Base-by-base conservation (phyloP, 352 stramenopile genomes). In the Phytophthora sansomeana region DNA sequence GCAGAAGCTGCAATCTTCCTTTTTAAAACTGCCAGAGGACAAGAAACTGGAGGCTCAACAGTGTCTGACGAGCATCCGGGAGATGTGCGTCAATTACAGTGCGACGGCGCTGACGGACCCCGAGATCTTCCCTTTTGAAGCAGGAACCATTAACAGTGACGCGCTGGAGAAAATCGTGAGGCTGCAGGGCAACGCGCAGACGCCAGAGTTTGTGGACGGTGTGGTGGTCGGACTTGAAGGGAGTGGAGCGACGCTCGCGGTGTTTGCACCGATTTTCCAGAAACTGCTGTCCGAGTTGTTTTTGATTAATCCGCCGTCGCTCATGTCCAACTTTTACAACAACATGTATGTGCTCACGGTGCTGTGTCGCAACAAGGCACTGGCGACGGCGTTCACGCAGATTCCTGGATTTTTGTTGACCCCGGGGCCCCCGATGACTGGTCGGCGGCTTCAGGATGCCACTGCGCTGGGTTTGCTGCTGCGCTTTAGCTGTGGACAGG, bases 31-130 rank as follows among this genome's bases (percentile, higher is more conserved):
- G 4, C 41, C 73, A 0, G 55, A 67, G 4, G 67, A 69, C 1
- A 83, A 89, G 52, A 92, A 92, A 46, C 59, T 77, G 36, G 69
- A 79, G 28, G 76, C 74, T 0, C 75, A 87, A 33, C 55, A 85
- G 19, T 89, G 78, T 66, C 59, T 93, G 13, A 43, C 17, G 47
- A 89, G 64, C 41, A 74, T 95, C 35, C 72, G 72, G 3, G 82
- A 91, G 43, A 92, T 92, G 83, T 92, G 85, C 52, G 73, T 95
- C 49, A 95, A 93, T 63, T 96, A 96, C 69, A 93, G 82, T 52
- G 84, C 88, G 3, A 96, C 89, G 8, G 75, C 83, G 14, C 71
- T 96, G 3, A 90, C 84, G 0, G 89, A 96, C 56, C 89, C 89
- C 1, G 89, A 96, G 17, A 93, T 96, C 60, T 95, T 96, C 51